A percentile compares a stretch with the other conserved stretches of the same genome.
Conservation (phyloP, 768 basidiomycete genomes). For the Boletus coccyginus region DNA sequence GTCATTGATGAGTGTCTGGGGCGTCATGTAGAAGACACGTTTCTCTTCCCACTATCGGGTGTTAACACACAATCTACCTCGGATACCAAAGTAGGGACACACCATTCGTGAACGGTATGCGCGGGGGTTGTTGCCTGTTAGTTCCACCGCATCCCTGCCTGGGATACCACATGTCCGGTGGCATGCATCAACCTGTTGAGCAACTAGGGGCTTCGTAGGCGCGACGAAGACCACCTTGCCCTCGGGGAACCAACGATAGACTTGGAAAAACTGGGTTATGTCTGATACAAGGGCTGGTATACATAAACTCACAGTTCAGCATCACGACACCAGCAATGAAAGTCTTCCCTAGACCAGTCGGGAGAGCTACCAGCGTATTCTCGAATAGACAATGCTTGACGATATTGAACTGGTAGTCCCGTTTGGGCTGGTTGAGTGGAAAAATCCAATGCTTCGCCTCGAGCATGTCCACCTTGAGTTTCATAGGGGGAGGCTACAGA, state of each 20-base stretch:
- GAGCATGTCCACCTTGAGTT: constrained; percentile 70
- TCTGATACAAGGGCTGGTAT: background rate
- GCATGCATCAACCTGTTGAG: constrained; percentile 92
- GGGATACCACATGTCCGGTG: constrained; percentile 94
- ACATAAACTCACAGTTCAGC: constrained; percentile 73
- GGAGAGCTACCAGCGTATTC: constrained; percentile 90
- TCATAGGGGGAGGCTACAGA: constrained; percentile 69
- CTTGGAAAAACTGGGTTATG: constrained; percentile 37
- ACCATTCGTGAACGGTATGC: constrained; percentile 59
- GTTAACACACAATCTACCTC: background rate
- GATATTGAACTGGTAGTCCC: constrained; percentile 95
- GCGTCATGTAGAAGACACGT: constrained; percentile 92
- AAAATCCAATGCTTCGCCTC: constrained; percentile 87
- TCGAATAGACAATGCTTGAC: constrained; percentile 82
- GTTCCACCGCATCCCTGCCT: constrained; percentile 75
- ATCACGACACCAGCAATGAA: constrained; percentile 97
- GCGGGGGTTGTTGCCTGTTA: constrained; percentile 73
- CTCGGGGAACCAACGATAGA: constrained; percentile 89
- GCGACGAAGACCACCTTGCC: constrained; percentile 95
- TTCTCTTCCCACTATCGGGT: constrained; percentile 69
- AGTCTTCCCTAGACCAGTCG: constrained; percentile 96
- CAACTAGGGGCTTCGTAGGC: constrained; percentile 93
- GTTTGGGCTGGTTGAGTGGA: constrained; percentile 82
- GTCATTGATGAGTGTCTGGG: constrained; percentile 92
- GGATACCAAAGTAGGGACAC: constrained; percentile 22